Base-by-base conservation (phyloP, 331 rosid genomes). In the Pyrus hybrid region DNA sequence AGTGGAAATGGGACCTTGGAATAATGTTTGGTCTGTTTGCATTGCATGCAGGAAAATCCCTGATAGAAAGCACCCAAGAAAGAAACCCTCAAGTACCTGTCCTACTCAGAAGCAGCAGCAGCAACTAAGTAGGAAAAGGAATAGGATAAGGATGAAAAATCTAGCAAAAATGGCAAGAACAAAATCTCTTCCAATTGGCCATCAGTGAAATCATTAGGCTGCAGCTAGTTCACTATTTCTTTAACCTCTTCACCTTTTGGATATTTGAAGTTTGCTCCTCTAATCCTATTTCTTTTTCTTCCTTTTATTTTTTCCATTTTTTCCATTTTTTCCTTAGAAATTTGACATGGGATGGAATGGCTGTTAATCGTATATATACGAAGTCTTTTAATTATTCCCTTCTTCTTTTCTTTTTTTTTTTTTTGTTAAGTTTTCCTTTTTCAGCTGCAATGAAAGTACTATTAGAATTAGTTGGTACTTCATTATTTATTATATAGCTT, bases 201-300 rank as follows among this genome's bases (percentile, higher is more conserved):
- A n/a, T 85, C 77, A 62, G 73, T 88, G 13, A 83, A 88, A 68
- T 53, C 85, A 51, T 54, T 91, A 61, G 96, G 91, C 4, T 87
- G 93, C 85, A 9, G 32, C 66, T 84, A 56, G 67, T 83, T n/a
- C 22, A 56, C 43, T 53, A 11, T 29, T 68, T 32, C 29, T 41
- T 57, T 41, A 54, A 35, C 37, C 22, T 66, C 41, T 20, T 57
- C 21, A 51, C n/a, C 43, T 3, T 67, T 57, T 62, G 22, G 14
- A 30, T 29, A 35, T 30, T 56, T 20, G 61, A 25, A 61, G 47
- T 30, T 58, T 35, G n/a, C 9, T 49, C 10, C 43, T 10, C 66
- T 25, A 54, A 54, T 26, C 23, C 18, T 16, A 53, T 18, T 72
- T 18, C 57, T 51, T 51, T 37, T 37, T 6, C 17, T 51, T 13